A percentile compares a stretch with the other conserved stretches of the same genome.
Evolutionary conservation across 108 stramenopile species (phyloP).

Genomic region (Cylindrotheca closterium): DNA sequence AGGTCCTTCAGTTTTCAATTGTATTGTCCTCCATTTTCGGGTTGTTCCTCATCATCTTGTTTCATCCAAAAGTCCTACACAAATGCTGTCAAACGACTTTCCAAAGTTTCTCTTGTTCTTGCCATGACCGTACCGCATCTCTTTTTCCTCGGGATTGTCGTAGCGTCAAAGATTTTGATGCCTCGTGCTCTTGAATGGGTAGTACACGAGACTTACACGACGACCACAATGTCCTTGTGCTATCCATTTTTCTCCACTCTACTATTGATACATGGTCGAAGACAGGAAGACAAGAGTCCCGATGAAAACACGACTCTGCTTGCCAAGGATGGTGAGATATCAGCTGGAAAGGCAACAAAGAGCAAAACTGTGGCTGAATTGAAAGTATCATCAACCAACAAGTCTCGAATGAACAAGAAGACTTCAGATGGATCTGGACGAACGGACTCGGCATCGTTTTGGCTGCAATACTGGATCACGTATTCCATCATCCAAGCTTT

Average conservation of each 20-base stretch:
- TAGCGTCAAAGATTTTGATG: slow-evolving; percentile 33
- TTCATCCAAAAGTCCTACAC: slow-evolving; percentile 4
- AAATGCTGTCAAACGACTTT: slow-evolving; percentile 33
- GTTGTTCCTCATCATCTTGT: neutral
- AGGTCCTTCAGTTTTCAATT: no score
- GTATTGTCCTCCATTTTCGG: slow-evolving; percentile 12
- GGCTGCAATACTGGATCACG: slow-evolving; percentile 77
- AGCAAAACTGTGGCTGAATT: no score
- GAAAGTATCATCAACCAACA: no score
- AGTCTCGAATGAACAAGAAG: slow-evolving; percentile 1
- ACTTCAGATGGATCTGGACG: neutral
- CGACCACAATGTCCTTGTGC: slow-evolving; percentile 42
- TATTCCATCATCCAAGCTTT: slow-evolving; percentile 51
- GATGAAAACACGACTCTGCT: neutral
- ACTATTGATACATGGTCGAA: slow-evolving; percentile 32
- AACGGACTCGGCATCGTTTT: slow-evolving; percentile 24
- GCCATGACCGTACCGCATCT: slow-evolving; percentile 73
- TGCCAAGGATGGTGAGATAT: neutral
- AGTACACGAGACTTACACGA: slow-evolving; percentile 53
- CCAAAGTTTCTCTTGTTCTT: slow-evolving; percentile 60
- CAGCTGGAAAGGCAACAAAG: slow-evolving; percentile 4
- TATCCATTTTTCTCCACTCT: slow-evolving; percentile 60
- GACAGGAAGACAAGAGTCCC: neutral
- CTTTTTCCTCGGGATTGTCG: slow-evolving; percentile 41
- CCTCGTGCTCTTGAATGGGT: slow-evolving; percentile 54